Evolutionary conservation across 441 rosid species (phyloP).

Genomic region (Pelargonium myrrhifolium): DNA sequence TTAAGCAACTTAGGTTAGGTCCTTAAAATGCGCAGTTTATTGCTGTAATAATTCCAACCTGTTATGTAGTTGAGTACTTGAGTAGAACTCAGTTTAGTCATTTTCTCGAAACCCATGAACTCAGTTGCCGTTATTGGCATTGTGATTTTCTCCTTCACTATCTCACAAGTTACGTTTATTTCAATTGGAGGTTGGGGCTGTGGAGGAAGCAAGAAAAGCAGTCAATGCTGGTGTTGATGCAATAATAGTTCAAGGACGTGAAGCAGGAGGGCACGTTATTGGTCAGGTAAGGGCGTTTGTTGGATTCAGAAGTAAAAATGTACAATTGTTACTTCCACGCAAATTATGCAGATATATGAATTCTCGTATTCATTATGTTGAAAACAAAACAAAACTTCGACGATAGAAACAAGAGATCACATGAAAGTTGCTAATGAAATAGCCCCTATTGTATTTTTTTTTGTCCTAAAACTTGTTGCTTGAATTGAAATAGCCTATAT

Average conservation of each 20-base stretch:
- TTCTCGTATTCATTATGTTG: too few relatives aligned
- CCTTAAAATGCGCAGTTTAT: too few relatives aligned
- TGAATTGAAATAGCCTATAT: too few relatives aligned
- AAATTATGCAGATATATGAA: not conserved
- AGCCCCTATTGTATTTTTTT: too few relatives aligned
- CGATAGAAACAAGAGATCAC: too few relatives aligned
- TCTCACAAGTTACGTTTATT: constrained; percentile 12
- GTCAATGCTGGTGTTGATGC: constrained; percentile 60
- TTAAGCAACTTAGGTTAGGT: not conserved
- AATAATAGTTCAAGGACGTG: constrained; percentile 76
- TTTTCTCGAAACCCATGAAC: not conserved
- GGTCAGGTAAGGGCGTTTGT: constrained; percentile 50
- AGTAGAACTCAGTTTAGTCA: not conserved
- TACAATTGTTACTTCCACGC: not conserved
- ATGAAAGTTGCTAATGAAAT: too few relatives aligned
- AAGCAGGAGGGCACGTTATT: constrained; percentile 88
- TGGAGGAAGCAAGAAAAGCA: constrained; percentile 59
- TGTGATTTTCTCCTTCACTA: constrained; percentile 9
- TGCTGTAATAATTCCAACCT: too few relatives aligned
- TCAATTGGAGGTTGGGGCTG: constrained; percentile 52
- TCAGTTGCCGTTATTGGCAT: constrained; percentile 1
- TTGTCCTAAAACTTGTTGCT: too few relatives aligned
- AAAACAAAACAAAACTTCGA: too few relatives aligned
- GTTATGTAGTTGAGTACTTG: too few relatives aligned
- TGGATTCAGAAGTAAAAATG: not conserved